Evolutionary conservation across 73 alveolate species (phyloP).

Genomic region (Tetrahymena elliotti): DNA sequence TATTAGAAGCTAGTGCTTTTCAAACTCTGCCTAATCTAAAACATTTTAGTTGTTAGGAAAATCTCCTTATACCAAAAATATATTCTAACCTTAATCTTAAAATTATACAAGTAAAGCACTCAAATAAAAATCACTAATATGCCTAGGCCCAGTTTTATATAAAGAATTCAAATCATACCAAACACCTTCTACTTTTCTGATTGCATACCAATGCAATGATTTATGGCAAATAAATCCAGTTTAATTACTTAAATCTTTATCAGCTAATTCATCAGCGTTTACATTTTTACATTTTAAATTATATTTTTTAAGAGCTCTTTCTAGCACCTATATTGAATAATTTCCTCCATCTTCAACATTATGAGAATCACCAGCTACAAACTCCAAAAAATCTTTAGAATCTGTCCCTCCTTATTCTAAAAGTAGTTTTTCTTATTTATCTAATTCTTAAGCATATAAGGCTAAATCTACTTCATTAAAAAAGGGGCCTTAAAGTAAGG

Average conservation of each 20-base stretch:
- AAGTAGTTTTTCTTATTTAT: conserved; percentile 58
- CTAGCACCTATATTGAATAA: conserved; percentile 71
- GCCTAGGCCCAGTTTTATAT: conserved; percentile 81
- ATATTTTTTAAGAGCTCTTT: conserved; percentile 68
- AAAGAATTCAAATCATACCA: conserved; percentile 93
- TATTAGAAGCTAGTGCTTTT: background rate
- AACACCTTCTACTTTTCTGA: conserved; percentile 74
- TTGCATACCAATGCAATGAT: conserved; percentile 86
- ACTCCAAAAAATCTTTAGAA: conserved; percentile 30
- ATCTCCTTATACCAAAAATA: conserved; percentile 69
- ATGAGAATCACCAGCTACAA: conserved; percentile 33
- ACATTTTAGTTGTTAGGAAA: conserved; percentile 17
- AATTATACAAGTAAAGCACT: conserved; percentile 76
- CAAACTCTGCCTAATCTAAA: background rate
- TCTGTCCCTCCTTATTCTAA: conserved; percentile 36
- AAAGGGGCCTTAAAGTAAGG: conserved; percentile 83
- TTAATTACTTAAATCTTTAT: conserved; percentile 46
- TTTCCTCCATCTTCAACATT: conserved; percentile 92
- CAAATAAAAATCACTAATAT: conserved; percentile 74
- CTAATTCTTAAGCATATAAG: conserved; percentile 66
- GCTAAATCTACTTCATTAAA: conserved; percentile 69
- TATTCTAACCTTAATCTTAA: conserved; percentile 71
- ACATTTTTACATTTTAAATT: conserved; percentile 55
- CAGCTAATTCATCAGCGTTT: background rate
- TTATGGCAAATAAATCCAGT: conserved; percentile 86